These are phyloP conservation scores for Aspergillus olivimuriae DNA, from an alignment of 495 filamentous ascomycete genomes.

Conservation along the genomic window DNA sequence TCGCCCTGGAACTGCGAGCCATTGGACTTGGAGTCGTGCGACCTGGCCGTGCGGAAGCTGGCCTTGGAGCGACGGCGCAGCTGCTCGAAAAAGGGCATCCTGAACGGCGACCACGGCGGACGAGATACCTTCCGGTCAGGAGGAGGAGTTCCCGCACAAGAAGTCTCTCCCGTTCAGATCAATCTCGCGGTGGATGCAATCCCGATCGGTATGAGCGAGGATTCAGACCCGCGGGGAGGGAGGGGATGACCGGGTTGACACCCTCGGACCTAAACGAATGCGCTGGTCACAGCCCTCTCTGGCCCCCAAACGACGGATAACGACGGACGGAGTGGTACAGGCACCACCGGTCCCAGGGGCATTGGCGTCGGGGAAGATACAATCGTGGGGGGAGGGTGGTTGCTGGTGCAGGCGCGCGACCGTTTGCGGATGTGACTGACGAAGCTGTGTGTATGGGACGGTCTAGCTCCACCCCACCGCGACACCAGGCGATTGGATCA, in stretches of 20 bases:
- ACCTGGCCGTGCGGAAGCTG: slow-evolving; percentile 52
- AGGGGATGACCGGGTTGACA: background rate
- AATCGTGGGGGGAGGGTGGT: background rate
- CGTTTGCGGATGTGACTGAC: slow-evolving; percentile 35
- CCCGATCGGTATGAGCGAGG: slow-evolving; percentile 3
- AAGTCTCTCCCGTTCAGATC: no score
- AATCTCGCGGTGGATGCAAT: no score
- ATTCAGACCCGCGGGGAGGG: background rate
- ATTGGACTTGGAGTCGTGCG: slow-evolving; percentile 47
- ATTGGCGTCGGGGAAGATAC: no score
- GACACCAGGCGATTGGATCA: background rate
- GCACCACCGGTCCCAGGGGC: no score
- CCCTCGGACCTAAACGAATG: background rate
- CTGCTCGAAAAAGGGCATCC: slow-evolving; percentile 68
- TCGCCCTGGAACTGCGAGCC: slow-evolving; percentile 40
- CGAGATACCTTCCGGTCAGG: no score
- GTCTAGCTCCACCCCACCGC: slow-evolving; percentile 6
- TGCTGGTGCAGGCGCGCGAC: slow-evolving; percentile 25
- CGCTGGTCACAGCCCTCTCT: background rate
- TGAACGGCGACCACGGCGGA: no score
- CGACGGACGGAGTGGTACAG: no score
- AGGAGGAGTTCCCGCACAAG: no score
- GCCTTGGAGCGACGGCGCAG: slow-evolving; percentile 68
- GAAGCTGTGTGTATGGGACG: slow-evolving; percentile 15
- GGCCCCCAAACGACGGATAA: no score